These are phyloP conservation scores for Canariomyces notabilis DNA, from an alignment of 2,329 filamentous ascomycete species.

Conservation along the genomic window DNA sequence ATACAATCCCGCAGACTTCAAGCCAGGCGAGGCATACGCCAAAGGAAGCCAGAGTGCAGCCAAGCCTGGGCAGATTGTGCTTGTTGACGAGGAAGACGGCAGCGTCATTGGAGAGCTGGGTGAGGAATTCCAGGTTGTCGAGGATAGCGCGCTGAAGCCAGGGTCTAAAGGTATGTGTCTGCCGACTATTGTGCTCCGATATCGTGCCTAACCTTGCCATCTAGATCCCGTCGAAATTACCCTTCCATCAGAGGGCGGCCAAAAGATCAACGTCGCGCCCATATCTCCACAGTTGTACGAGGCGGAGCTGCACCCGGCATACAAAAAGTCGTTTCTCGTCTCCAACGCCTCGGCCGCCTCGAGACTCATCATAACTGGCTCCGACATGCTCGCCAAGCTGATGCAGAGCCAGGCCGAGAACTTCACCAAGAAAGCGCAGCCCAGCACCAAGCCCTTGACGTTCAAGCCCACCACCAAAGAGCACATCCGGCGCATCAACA, in stretches of 20 bases:
- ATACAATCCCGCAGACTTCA: conserved; percentile 81
- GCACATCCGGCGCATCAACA: conserved; percentile 82
- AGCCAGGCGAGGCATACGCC: conserved; percentile 73
- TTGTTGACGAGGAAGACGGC: conserved; percentile 93
- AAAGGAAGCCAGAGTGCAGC: conserved; percentile 53
- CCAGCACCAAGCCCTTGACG: conserved; percentile 73
- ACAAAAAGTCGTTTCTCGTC: conserved; percentile 80
- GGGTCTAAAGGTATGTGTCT: conserved; percentile 80
- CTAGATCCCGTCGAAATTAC: conserved; percentile 75
- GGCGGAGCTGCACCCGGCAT: conserved; percentile 81
- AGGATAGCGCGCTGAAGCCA: conserved; percentile 67
- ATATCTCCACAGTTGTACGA: conserved; percentile 67
- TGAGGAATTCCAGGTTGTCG: conserved; percentile 74
- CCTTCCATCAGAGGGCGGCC: conserved; percentile 61
- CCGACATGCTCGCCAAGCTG: conserved; percentile 70
- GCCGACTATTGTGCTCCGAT: conserved; percentile 14
- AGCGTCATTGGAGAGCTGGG: conserved; percentile 89
- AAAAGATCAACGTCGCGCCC: conserved; percentile 62
- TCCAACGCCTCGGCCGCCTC: conserved; percentile 84
- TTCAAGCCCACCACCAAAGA: conserved; percentile 83
- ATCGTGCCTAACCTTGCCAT: conserved; percentile 7
- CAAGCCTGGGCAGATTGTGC: conserved; percentile 73
- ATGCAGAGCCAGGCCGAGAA: conserved; percentile 71
- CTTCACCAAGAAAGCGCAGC: conserved; percentile 76
- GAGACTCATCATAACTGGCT: conserved; percentile 84